Base-by-base conservation (phyloP, 129 eudicot genomes). In the Dittrichia graveolens region DNA sequence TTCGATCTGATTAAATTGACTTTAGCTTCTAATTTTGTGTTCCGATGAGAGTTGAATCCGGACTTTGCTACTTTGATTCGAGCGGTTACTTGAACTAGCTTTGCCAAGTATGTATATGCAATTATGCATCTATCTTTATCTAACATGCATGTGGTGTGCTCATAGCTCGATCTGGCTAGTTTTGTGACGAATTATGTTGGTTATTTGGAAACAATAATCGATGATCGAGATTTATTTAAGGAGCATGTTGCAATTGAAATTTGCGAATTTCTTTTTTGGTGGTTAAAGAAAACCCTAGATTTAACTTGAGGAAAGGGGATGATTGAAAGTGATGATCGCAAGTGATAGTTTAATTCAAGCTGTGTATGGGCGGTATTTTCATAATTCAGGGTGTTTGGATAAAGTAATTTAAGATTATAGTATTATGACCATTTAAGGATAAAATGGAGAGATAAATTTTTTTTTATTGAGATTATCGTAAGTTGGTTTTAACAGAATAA, bases 11-110 rank as follows among this genome's bases (percentile, higher is more conserved):
- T 15, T n/a, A 19, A 16, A 31, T 52, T 70, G 2, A 38, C 34
- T 70, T 49, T 57, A 16, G 3, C 24, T 63, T 54, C 8, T 8
- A 41, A 15, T 18, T 35, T 53, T 39, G 18, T 44, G 71, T n/a
- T 65, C 11, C n/a, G 31, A 56, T 60, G 47, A 4, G 57, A 72
- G 15, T 8, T 57, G 76, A 56, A 57, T 54, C 53, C 4, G 66
- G 12, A 42, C 14, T 71, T 61, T 11, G 15, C 19, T 69, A 59
- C 43, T 4, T 58, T 16, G 34, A 24, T 24, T 24, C 31, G 0
- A 0, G 31, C 31, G 31, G 31, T 48, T 34, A 60, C 65, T 39
- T 68, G 8, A 57, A 24, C 7, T 57, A 57, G 37, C 38, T 39
- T n/a, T 56, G 31, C 31, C 31, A 34, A 11, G 65, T 12, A 40